Evolutionary conservation across 129 eudicot genomes (phyloP), one percentile per base, ranked within the genome.

Genomic region (Scalesia atractyloides): DNA sequence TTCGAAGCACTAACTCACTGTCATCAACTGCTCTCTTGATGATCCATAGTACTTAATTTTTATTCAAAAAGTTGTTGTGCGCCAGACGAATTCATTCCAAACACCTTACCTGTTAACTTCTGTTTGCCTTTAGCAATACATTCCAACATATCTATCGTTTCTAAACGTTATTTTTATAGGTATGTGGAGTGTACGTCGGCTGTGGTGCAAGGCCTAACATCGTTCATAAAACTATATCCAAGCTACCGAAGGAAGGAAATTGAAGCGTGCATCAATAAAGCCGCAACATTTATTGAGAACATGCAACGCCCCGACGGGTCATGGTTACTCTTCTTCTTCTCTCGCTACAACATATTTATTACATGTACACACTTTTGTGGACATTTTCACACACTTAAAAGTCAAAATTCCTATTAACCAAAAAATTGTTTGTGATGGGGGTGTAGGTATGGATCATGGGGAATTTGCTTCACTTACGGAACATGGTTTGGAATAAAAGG

Each of bases 401-500:
- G 62, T 18, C 36, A 20, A 34, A 20, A 15, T 2, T 56, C 62
- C 34, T 56, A 9, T 41, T 36, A 36, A 36, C 6, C 26, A 24
- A 24, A 24, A 24, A 24, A 2, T 24, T 30, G 20, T 44, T 72
- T 72, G 76, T 64, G 61, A 53, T 5, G 8, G 43, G 1, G 10
- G 51, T 66, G 34, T 43, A 88, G 96, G 96, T 89, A 89, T 54
- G 96, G 91, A 10, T 79, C 87, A 33, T 90, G 96, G 96, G n/a
- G 86, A 10, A 76, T 90, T 46, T 90, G 97, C 86, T 90, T 69
- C 82, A 90, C 89, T 9, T 90, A 90, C 66, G 97, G 97, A 22
- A 90, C 94, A 54, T 90, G 94, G 97, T 90, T 85, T 72, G 97
- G 89, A 49, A 79, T 90, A 69, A 81, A 72, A 58, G 97, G 97